phyloP scores from a whole-genome alignment of 116 monocot genomes.

The Posidonia oceanica region DNA sequence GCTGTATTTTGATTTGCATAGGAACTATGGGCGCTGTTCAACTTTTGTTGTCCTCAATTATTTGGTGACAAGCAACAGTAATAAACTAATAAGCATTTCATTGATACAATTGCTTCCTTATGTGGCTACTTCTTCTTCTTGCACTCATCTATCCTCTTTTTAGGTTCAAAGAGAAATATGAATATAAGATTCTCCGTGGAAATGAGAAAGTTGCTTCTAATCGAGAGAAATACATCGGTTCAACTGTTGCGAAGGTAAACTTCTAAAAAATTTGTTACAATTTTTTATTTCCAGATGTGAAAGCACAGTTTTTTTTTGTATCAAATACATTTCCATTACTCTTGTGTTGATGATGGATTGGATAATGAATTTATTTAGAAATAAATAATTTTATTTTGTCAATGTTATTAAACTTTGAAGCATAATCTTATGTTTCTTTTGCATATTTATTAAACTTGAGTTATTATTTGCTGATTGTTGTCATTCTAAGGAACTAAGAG shows the following conservation, averaged over 20 bases:
- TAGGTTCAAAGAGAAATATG: constrained; percentile 85
- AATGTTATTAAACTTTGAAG: neutral
- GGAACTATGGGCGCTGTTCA: constrained; percentile 96
- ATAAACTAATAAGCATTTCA: constrained; percentile 23
- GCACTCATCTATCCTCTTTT: constrained; percentile 3
- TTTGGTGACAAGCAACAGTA: constrained; percentile 93
- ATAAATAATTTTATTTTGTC: too few species aligned
- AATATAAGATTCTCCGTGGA: constrained; percentile 68
- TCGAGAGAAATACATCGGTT: constrained; percentile 81
- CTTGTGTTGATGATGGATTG: too few species aligned
- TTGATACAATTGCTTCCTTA: neutral
- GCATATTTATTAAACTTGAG: too few species aligned
- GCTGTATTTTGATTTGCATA: constrained; percentile 21
- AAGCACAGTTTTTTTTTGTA: neutral
- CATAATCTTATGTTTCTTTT: neutral
- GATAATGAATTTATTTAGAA: too few species aligned
- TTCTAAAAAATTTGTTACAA: neutral
- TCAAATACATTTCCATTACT: too few species aligned
- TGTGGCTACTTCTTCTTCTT: neutral
- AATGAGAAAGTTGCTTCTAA: constrained; percentile 87
- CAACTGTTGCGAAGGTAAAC: constrained; percentile 82
- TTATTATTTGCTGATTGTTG: constrained; percentile 3
- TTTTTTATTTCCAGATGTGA: neutral
- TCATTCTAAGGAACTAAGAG: constrained; percentile 57
- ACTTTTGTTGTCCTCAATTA: constrained; percentile 81